These are phyloP conservation scores for Agaricus subrufescens DNA, from an alignment of 768 basidiomycete species.

Conservation along the genomic window DNA sequence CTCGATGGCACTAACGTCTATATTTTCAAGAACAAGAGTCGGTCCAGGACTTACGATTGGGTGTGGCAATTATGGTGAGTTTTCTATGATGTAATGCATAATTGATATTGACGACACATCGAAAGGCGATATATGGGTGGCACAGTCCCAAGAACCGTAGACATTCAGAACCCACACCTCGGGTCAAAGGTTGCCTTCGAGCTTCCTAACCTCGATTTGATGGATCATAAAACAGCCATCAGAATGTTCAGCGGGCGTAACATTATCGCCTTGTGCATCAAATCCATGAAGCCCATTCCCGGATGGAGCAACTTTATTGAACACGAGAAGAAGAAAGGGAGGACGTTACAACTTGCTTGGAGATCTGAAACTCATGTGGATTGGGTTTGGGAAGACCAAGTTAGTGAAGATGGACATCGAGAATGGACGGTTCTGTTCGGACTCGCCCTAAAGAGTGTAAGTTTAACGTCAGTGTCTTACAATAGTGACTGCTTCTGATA, in stretches of 20 bases:
- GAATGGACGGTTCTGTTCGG: conserved; percentile 77
- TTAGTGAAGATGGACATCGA: conserved; percentile 55
- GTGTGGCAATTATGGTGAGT: conserved; percentile 78
- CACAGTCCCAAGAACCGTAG: conserved; percentile 59
- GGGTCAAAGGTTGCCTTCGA: conserved; percentile 68
- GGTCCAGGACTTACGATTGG: conserved; percentile 84
- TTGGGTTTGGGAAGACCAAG: conserved; percentile 79
- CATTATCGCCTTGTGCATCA: conserved; percentile 57
- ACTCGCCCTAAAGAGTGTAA: conserved; percentile 66
- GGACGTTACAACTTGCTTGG: conserved; percentile 74
- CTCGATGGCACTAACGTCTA: conserved; percentile 77
- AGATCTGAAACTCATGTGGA: conserved; percentile 67
- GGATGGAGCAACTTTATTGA: conserved; percentile 64
- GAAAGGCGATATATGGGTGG: conserved; percentile 71
- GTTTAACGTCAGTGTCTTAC: conserved; percentile 13
- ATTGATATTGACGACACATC: neutral
- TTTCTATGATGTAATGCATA: neutral
- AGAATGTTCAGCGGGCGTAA: conserved; percentile 55
- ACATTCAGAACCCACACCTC: conserved; percentile 65
- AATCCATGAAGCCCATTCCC: conserved; percentile 46
- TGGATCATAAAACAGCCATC: conserved; percentile 35
- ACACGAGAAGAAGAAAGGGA: conserved; percentile 47
- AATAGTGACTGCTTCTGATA: conserved; percentile 2
- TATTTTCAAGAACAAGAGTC: conserved; percentile 76
- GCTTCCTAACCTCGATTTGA: conserved; percentile 45